Evolutionary conservation across 2,329 filamentous ascomycete genomes (phyloP), one percentile per base, ranked within the genome.

Genomic region (Calonectria hawksworthii): DNA sequence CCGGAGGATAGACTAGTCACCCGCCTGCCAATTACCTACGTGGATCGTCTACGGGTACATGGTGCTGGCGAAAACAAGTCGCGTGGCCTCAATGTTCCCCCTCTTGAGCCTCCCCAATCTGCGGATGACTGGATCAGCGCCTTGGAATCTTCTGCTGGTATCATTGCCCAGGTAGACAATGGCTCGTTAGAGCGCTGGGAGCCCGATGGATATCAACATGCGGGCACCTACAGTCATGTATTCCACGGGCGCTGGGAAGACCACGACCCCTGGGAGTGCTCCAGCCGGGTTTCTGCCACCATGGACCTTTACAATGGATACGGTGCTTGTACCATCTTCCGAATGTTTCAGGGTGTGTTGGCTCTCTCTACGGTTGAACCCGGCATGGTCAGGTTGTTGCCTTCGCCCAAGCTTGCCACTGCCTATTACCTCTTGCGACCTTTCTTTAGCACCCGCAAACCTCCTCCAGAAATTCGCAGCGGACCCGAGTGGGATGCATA

Each of bases 101-200:
- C 78, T 13, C 72, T 78, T 26, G 80, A 81, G 50, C 79, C 79
- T 14, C 80, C 81, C 5, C 81, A 84, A 70, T 84, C 83, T 0
- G 83, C 84, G 28, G 84, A 86, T 28, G 84, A 86, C 77, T 86
- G 84, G 84, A 84, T 85, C 73, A 82, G 79, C 36, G 82, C 84
- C n/a, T 80, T 86, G 2, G 83, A 85, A 69, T 88, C 88, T 7
- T 87, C 88, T 0, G 87, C 84, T 26, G 84, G 88, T 34, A 85
- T 91, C 70, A 90, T 93, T 47, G 93, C 93, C 3, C 93, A 95
- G 83, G 88, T 94, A 3, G 93, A 95, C 81, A 93, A 93, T 67
- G 93, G 93, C 54, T 93, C 92, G 26, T 86, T 94, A 1, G 93
- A 95, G 83, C 89, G 93, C 16, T 95, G 93, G 93, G 93, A 95